Evolutionary conservation across 2,329 filamentous ascomycete genomes (phyloP).

Genomic region (Lachnellula subtilissima): DNA sequence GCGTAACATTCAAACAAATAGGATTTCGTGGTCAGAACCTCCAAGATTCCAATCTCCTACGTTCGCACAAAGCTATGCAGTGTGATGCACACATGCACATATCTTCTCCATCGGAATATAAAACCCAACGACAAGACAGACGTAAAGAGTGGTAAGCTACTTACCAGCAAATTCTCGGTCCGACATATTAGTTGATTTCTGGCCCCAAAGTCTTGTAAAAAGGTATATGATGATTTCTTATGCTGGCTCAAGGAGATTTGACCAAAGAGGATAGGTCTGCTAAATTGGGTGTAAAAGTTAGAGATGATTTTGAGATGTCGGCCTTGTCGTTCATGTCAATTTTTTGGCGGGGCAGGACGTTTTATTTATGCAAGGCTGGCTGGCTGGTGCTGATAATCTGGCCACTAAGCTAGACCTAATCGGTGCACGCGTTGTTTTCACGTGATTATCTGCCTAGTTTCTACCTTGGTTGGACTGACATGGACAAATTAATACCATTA

Average conservation of each 20-base stretch:
- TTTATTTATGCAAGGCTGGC: slow-evolving; percentile 10
- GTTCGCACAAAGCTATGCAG: neutral
- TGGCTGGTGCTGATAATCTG: no score
- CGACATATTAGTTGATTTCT: slow-evolving; percentile 46
- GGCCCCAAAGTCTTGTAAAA: neutral
- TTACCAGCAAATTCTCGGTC: slow-evolving; percentile 62
- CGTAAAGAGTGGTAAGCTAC: slow-evolving; percentile 22
- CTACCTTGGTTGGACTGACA: no score
- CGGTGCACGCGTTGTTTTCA: no score
- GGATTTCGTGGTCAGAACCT: no score
- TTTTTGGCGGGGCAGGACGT: neutral
- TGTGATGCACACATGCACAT: neutral
- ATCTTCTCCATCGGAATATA: neutral
- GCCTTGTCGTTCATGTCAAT: neutral
- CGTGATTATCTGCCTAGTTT: no score
- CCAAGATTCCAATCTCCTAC: neutral
- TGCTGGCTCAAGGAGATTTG: neutral
- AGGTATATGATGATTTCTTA: neutral
- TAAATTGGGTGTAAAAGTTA: neutral
- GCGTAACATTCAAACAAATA: no score
- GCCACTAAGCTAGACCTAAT: no score
- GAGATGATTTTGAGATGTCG: neutral
- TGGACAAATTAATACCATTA: no score
- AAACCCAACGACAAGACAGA: neutral
- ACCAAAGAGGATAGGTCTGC: neutral